A percentile compares a stretch with the other conserved stretches of the same genome.
These are phyloP conservation scores for Eucalyptus albens DNA, from an alignment of 345 rosid species.

Conservation along the genomic window DNA sequence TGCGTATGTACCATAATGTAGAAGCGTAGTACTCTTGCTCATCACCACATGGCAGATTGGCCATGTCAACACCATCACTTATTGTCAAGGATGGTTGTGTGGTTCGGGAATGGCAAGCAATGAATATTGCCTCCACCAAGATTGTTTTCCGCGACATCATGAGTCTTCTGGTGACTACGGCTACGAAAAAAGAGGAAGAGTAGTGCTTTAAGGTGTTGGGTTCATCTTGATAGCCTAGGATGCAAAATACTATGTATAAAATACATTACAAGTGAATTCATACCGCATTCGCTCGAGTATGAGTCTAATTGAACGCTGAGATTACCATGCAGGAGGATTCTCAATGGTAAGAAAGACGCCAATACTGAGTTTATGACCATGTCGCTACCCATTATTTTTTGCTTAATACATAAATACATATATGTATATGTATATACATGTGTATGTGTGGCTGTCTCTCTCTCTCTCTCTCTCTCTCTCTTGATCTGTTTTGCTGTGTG, in stretches of 20 bases:
- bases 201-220: not conserved
- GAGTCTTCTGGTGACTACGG: not conserved
- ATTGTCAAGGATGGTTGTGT: not conserved
- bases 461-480: not conserved
- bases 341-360: not conserved
- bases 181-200: not conserved
- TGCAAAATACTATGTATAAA: not conserved
- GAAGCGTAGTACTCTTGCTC: not conserved
- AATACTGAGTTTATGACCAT: not conserved
- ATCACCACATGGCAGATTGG: not conserved
- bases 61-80: not conserved
- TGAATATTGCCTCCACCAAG: not conserved
- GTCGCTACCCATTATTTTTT: not conserved
- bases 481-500: not conserved
- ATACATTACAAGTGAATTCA: not conserved
- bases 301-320: not conserved
- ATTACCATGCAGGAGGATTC: not conserved
- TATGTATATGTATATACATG: too few species aligned
- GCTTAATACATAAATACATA: not conserved
- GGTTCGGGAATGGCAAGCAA: not conserved
- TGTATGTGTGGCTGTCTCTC: not conserved
- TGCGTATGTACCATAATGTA: conserved; percentile 90
- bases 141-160: not conserved
- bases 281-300: not conserved
- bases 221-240: not conserved